Percentiles rank a stretch among this genome's conserved stretches.
These are phyloP conservation scores for Tetrahymena malaccensis DNA, from an alignment of 73 alveolate species.

Conservation along the genomic window DNA sequence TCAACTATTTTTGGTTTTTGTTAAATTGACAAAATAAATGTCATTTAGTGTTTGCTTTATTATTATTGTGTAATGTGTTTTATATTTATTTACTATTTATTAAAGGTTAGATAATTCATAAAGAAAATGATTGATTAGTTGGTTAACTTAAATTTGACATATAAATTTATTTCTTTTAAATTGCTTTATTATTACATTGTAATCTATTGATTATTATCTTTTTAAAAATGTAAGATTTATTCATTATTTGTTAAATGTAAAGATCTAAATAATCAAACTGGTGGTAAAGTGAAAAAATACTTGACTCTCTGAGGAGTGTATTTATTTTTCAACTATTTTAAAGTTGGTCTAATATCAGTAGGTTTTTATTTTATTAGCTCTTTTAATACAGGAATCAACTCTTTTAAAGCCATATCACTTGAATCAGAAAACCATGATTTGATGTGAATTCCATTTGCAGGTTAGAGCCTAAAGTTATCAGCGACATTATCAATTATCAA, in stretches of 20 bases:
- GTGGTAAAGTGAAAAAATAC: not conserved
- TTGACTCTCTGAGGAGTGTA: not conserved
- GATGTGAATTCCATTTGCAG: conserved; percentile 93
- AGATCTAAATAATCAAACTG: not conserved
- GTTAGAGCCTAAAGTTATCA: conserved; percentile 82
- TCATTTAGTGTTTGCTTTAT: no score
- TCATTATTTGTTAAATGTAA: no score
- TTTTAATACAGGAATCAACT: conserved; percentile 71
- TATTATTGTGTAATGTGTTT: no score
- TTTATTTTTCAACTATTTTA: conserved; percentile 30
- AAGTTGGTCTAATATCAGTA: conserved; percentile 85
- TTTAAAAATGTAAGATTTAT: no score
- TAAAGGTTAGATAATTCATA: no score
- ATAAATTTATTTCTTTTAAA: no score
- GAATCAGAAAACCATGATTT: conserved; percentile 87
- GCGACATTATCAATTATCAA: conserved; percentile 94
- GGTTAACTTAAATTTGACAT: no score
- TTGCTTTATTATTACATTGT: not conserved
- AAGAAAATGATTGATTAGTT: no score
- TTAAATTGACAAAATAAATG: no score
- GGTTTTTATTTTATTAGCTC: conserved; percentile 75
- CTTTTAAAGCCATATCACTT: conserved; percentile 82
- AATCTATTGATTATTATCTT: not conserved
- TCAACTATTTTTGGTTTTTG: no score
- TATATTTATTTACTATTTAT: no score